Evolutionary conservation across 192 early-diverging fungal genomes (phyloP).

Genomic region (Coemansia sp.): DNA sequence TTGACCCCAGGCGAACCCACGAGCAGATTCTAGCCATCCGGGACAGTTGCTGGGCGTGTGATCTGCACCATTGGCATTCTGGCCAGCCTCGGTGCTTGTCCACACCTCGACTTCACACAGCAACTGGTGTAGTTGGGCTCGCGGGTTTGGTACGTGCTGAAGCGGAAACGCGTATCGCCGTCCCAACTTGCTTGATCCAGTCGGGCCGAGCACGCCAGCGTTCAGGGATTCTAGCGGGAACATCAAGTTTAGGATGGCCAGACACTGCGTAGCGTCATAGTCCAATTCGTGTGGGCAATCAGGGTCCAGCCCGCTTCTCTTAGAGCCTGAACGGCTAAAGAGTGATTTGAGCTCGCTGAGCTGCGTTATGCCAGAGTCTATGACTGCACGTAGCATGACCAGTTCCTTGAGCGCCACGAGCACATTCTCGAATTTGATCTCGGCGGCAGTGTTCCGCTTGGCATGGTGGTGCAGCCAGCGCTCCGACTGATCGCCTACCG

Average conservation of each 20-base stretch:
- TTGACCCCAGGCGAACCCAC: slow-evolving; percentile 35
- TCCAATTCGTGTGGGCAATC: neutral
- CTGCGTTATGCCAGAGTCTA: neutral
- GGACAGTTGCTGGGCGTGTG: slow-evolving; percentile 23
- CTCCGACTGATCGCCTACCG: slow-evolving; percentile 41
- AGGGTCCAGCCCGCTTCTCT: neutral
- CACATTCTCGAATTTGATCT: slow-evolving; percentile 46
- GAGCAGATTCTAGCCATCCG: slow-evolving; percentile 31
- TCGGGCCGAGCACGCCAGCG: neutral
- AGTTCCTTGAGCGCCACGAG: slow-evolving; percentile 48
- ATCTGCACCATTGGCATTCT: neutral
- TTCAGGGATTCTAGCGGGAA: slow-evolving; percentile 29
- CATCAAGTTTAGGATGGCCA: slow-evolving; percentile 45
- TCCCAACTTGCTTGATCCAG: neutral
- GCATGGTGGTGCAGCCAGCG: slow-evolving; percentile 45
- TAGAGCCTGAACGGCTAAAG: neutral
- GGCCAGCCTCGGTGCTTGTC: slow-evolving; percentile 21
- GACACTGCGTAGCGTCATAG: slow-evolving; percentile 18
- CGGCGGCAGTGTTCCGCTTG: slow-evolving; percentile 41
- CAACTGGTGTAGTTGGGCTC: slow-evolving; percentile 35
- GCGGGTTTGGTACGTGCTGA: slow-evolving; percentile 37
- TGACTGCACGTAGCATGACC: slow-evolving; percentile 27
- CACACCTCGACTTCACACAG: slow-evolving; percentile 45
- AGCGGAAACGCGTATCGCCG: slow-evolving; percentile 38
- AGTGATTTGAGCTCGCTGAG: slow-evolving; percentile 15